Percentiles rank a stretch among this genome's conserved stretches.
phyloP scores from a whole-genome alignment of 805 yeast species.

The Candida krabiensis region DNA sequence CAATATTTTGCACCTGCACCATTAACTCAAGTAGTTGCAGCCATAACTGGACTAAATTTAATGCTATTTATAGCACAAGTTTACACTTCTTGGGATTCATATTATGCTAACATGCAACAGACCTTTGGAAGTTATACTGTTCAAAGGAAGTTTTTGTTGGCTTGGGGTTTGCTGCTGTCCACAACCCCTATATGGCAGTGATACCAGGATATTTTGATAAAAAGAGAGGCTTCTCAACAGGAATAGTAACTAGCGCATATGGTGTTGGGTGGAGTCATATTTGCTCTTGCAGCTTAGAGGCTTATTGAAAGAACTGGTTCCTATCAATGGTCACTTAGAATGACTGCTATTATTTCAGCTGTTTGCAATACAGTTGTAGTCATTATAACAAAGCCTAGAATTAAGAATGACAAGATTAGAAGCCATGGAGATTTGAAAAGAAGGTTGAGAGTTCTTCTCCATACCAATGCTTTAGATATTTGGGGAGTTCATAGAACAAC shows the following conservation, averaged over 20 bases:
- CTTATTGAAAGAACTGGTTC: constrained; percentile 40
- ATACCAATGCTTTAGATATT: constrained; percentile 17
- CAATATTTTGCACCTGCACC: constrained; percentile 24
- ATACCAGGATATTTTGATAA: constrained; percentile 62
- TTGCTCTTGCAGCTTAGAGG: constrained; percentile 36
- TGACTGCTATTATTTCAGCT: constrained; percentile 41
- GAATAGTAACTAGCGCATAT: constrained; percentile 40
- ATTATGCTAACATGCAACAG: constrained; percentile 48
- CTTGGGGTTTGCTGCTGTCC: constrained; percentile 47
- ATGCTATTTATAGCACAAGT: constrained; percentile 37
- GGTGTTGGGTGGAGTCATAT: constrained; percentile 48
- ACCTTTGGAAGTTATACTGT: constrained; percentile 49
- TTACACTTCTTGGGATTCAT: constrained; percentile 49
- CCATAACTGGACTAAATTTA: constrained; percentile 20
- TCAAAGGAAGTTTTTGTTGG: constrained; percentile 59
- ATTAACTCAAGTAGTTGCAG: constrained; percentile 19
- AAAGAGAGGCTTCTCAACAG: constrained; percentile 43
- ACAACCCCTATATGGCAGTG: constrained; percentile 48
- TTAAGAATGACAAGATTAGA: constrained; percentile 13
- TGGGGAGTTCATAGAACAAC: constrained; percentile 18
- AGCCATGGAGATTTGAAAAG: constrained; percentile 17
- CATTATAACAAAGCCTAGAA: constrained; percentile 46
- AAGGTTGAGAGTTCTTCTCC: constrained; percentile 20
- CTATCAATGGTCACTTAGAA: constrained; percentile 45
- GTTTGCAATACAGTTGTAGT: constrained; percentile 38